Base-by-base conservation (phyloP, 768 basidiomycete genomes). In the Cytidiella melzeri region DNA sequence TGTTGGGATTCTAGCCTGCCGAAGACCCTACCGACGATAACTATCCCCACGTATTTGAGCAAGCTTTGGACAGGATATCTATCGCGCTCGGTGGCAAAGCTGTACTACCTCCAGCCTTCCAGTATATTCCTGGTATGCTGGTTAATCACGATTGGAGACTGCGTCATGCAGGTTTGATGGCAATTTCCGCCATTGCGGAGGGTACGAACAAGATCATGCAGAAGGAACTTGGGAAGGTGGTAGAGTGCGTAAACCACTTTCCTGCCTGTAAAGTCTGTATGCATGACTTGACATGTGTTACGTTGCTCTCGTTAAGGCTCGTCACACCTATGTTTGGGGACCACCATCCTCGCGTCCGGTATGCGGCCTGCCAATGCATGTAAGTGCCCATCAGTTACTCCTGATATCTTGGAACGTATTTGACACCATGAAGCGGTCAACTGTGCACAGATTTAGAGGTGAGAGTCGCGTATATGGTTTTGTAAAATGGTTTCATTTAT, bases 371-470 rank as follows among this genome's bases (percentile, higher is more conserved):
- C 67, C 91, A 93, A 69, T 91, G 89, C 72, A 76, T 65, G 87
- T 91, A 56, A 58, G 86, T n/a, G n/a, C n/a, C n/a, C n/a, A n/a
- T n/a, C n/a, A n/a, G n/a, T n/a, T n/a, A n/a, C n/a, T n/a, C n/a
- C n/a, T n/a, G n/a, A n/a, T n/a, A n/a, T n/a, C n/a, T n/a, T n/a
- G n/a, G n/a, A n/a, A n/a, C n/a, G n/a, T n/a, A n/a, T n/a, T n/a
- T n/a, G n/a, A n/a, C n/a, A n/a, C n/a, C n/a, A n/a, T n/a, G n/a
- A 55, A 89, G 91, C 41, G 92, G 92, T 0, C 92, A 93, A 61
- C 70, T 95, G 3, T 92, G 92, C 61, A 91, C 88, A 3, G 92
- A 94, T 67, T 72, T 92, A 39, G 89, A 90, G 69, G 88, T 87
- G 62, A 43, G 70, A 57, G 15, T 18, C 18, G 11, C 47, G 18